Evolutionary conservation across 805 yeast genomes (phyloP), one percentile per base, ranked within the genome.

Genomic region (Metschnikowia kofuensis): DNA sequence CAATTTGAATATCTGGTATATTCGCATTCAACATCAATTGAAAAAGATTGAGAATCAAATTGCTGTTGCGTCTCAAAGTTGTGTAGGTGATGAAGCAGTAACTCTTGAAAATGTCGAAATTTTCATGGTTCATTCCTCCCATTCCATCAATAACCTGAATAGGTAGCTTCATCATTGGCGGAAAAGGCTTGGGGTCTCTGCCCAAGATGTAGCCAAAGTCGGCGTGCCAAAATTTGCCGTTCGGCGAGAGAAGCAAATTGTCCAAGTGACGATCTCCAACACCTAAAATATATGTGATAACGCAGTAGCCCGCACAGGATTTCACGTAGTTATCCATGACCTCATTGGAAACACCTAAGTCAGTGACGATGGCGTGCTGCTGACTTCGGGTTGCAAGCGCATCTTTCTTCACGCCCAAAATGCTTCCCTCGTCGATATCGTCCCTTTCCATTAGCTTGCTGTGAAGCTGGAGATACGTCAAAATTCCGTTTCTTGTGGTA

Each of bases 231-330:
- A 94, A 94, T 58, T 83, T 88, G 85, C 77, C 92, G 86, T 53
- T 71, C 53, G 83, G 89, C 44, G 84, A 87, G 35, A 89, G 77
- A 40, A 94, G 74, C 54, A 94, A 69, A 61, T 94, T 94, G 62
- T 94, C 99, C 54, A 94, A 73, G 71, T 94, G 99, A 49, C 99
- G 79, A 68, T 94, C 99, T 13, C 99, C 99, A 8, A 94, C 97
- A 6, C 99, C 99, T 12, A 94, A 69, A 8, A 94, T 71, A 59
- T 94, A 94, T 0, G 99, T 94, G 26, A 94, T 87, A 1, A 94
- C 98, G 72, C 97, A 94, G 63, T 94, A 94, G 0, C 99, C 99
- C 26, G 99, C 97, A 64, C 97, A 89, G 2, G 97, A 89, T 55
- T 91, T 82, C 7, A 94, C 92, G 68, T 88, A 94, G 55, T 87